Base-by-base conservation (phyloP, 257 asterid species). In the Scutellaria minor region DNA sequence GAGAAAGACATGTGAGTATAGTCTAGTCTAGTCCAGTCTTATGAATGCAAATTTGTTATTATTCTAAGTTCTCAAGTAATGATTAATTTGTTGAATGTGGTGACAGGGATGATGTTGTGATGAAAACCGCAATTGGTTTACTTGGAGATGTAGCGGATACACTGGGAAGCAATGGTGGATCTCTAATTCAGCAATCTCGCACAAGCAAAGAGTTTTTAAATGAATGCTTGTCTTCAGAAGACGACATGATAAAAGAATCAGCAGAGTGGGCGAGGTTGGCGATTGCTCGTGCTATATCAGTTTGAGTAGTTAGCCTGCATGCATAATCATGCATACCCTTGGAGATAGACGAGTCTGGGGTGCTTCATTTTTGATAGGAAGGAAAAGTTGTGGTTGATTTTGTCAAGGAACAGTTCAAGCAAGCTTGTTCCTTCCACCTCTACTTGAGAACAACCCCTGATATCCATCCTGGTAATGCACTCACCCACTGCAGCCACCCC, bases 221-320 rank as follows among this genome's bases (percentile, higher is more conserved):
- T 58, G 98, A 92, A 73, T 92, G 98, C 79, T 80, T 92, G 76
- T 88, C 96, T 52, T 92, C 98, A 7, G 96, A 92, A 2, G 98
- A 92, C 80, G 90, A 90, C 78, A 84, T 88, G 89, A 88, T 92
- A 14, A 92, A 90, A 73, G 98, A 88, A 82, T 90, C 98, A 68
- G 97, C 98, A 9, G 97, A 92, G 85, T 92, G 97, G 98, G 98
- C 98, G 56, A 82, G 90, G 89, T 69, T 90, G 90, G 98, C 98
- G 76, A 92, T 92, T 56, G 75, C 85, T 76, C 96, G 98, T 58
- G 98, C 98, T 62, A 83, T 92, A 73, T 88, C 96, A 71, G 96
- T 85, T 77, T 92, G 87, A 90, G 79, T 64, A 54, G 56, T 74
- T 79, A 78, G 83, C 88, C 86, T 87, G 88, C 98, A 87, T 88